phyloP scores from a whole-genome alignment of 345 rosid genomes.

The Microcos paniculata region DNA sequence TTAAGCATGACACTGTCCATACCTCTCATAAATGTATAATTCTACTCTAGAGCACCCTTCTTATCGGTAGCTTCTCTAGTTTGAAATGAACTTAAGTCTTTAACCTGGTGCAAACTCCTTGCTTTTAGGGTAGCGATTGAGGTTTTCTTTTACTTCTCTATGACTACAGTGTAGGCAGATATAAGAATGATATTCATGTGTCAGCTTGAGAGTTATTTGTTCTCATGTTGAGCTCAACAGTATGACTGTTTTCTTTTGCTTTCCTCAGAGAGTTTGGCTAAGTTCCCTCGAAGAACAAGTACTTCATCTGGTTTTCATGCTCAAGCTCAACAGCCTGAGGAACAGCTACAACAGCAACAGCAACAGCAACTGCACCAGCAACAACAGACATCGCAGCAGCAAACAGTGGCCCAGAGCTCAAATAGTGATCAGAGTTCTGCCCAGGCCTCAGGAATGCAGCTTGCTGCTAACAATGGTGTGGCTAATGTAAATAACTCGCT shows the following conservation, averaged over 20 bases:
- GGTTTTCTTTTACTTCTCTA: background rate
- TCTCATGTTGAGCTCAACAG: background rate
- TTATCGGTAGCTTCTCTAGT: no score
- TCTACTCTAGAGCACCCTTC: no score
- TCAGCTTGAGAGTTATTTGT: slow-evolving; percentile 5
- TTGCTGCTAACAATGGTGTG: slow-evolving; percentile 50
- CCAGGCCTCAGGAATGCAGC: slow-evolving; percentile 50
- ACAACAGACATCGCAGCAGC: slow-evolving; percentile 49
- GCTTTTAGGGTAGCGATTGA: background rate
- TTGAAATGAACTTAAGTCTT: no score
- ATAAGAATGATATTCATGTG: background rate
- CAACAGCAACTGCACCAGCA: slow-evolving; percentile 47
- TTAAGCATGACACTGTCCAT: no score
- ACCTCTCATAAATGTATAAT: no score
- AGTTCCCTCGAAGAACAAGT: slow-evolving; percentile 78
- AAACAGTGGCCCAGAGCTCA: slow-evolving; percentile 44
- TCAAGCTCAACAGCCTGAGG: slow-evolving; percentile 66
- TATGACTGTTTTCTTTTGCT: slow-evolving; percentile 15
- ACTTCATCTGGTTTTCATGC: slow-evolving; percentile 49
- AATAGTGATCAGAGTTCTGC: slow-evolving; percentile 49
- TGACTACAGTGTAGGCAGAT: background rate
- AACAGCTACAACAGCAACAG: slow-evolving; percentile 43
- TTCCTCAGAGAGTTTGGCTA: slow-evolving; percentile 86
- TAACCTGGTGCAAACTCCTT: no score
- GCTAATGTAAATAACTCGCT: slow-evolving; percentile 54